Percentiles rank a stretch among this genome's conserved stretches.
These are phyloP conservation scores for Sergeia podlipaevii DNA, from an alignment of 208 protist species.

Conservation along the genomic window DNA sequence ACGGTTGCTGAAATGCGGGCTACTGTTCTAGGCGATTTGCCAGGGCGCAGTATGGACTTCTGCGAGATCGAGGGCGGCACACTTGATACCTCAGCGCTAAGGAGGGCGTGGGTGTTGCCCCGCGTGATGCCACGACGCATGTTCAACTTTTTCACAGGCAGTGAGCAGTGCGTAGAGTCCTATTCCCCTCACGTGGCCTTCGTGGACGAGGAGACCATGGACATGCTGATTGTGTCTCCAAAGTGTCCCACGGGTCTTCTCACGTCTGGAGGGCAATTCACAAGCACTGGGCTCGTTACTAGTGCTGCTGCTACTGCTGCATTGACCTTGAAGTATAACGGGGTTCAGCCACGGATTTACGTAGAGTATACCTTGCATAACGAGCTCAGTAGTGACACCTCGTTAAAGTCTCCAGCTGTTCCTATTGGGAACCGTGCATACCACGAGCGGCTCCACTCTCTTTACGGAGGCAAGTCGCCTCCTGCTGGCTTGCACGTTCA, in stretches of 20 bases:
- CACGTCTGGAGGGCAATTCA: no score
- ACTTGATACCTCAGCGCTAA: background rate
- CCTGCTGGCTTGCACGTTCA: constrained; percentile 31
- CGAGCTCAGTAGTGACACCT: constrained; percentile 24
- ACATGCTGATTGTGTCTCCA: constrained; percentile 33
- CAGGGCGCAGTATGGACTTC: background rate
- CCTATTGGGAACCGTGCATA: constrained; percentile 15
- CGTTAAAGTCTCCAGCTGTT: constrained; percentile 16
- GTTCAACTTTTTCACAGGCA: constrained; percentile 39
- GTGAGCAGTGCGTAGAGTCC: constrained; percentile 40
- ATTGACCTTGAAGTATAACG: no score
- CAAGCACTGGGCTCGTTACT: no score
- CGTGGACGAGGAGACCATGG: constrained; percentile 24
- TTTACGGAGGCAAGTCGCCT: background rate
- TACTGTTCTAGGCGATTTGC: background rate
- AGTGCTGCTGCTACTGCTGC: no score
- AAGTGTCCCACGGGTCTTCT: no score
- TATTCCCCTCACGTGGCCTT: constrained; percentile 19
- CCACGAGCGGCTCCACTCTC: constrained; percentile 7
- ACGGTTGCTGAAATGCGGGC: background rate
- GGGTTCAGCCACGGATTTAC: constrained; percentile 22
- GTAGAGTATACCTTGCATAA: constrained; percentile 39
- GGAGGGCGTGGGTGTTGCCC: constrained; percentile 27
- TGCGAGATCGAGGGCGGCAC: background rate
- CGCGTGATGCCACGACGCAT: constrained; percentile 27